Base-by-base conservation (phyloP, 331 rosid species). In the Acacia pycnantha region DNA sequence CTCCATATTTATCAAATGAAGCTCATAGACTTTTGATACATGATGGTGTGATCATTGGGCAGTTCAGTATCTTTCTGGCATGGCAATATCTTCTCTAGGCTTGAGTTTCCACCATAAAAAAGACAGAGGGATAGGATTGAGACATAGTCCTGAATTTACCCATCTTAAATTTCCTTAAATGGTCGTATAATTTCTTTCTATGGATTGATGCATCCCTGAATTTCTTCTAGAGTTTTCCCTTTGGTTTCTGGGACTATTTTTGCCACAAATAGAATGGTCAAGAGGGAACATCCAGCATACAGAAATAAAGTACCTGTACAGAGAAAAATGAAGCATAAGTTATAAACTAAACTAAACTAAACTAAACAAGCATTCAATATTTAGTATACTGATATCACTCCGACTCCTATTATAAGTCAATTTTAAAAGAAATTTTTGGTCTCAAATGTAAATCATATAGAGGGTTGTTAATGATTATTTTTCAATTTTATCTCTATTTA, bases 141-240 rank as follows among this genome's bases (percentile, higher is more conserved):
- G 46, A 61, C 43, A 11, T 48, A 68, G 22, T 61, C 70, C 40
- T 13, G 46, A 64, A 16, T 47, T 73, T 54, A 11, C 64, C 73
- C 81, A 62, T 40, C 69, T 14, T 24, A 5, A 72, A 35, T 73
- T 70, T 31, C 40, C 22, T 13, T 19, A 15, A 43, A 8, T 9
- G 2, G 9, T 43, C 37, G 4, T 21, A n/a, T 27, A 7, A 12
- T 27, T 66, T 62, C 35, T 35, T 46, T 77, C 77, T 83, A 83
- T 56, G 90, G 79, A 80, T 84, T 85, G 70, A 92, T 87, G 89
- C 85, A 82, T 18, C 85, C 88, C 44, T 94, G 98, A 69, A 92
- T 91, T 76, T 92, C 93, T 86, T 94, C 98, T n/a, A 92, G 86
- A 65, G 97, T 94, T 87, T 88, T 92, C 64, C 98, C 97, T 82